Conservation (phyloP, 805 yeast genomes). For the Ascoidea tarda region DNA sequence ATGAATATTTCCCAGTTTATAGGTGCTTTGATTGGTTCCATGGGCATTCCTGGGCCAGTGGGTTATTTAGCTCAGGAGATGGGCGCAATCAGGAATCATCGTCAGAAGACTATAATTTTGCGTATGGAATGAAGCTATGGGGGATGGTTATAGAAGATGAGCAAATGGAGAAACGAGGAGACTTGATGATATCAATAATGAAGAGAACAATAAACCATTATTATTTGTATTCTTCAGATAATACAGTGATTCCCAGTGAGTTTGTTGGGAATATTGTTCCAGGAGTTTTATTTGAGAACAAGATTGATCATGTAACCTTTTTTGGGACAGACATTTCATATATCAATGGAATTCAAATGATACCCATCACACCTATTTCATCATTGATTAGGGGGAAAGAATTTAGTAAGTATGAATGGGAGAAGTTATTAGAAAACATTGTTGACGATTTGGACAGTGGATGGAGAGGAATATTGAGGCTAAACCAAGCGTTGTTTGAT, state of each 20-base stretch:
- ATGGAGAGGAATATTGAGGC: constrained; percentile 46
- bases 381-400: constrained; percentile 36
- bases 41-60: constrained; percentile 71
- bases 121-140: constrained; percentile 61
- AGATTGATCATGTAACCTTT: constrained; percentile 58
- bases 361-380: constrained; percentile 54
- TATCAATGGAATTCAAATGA: constrained; percentile 70
- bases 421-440: constrained; percentile 25
- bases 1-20: constrained; percentile 45
- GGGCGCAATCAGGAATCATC: constrained; percentile 64
- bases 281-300: constrained; percentile 62
- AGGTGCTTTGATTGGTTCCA: constrained; percentile 57
- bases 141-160: constrained; percentile 39
- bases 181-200: constrained; percentile 44
- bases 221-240: constrained; percentile 33
- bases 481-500: constrained; percentile 31
- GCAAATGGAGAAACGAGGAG: constrained; percentile 38
- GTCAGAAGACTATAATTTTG: constrained; percentile 58
- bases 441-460: constrained; percentile 32
- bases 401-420: constrained; percentile 50
- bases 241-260: constrained; percentile 33
- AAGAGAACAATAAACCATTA: constrained; percentile 40
- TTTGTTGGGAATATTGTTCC: constrained; percentile 44
- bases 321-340: constrained; percentile 49
- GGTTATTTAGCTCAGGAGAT: constrained; percentile 45